These are phyloP conservation scores for Metschnikowia lunata DNA, from an alignment of 805 yeast genomes.

Conservation along the genomic window DNA sequence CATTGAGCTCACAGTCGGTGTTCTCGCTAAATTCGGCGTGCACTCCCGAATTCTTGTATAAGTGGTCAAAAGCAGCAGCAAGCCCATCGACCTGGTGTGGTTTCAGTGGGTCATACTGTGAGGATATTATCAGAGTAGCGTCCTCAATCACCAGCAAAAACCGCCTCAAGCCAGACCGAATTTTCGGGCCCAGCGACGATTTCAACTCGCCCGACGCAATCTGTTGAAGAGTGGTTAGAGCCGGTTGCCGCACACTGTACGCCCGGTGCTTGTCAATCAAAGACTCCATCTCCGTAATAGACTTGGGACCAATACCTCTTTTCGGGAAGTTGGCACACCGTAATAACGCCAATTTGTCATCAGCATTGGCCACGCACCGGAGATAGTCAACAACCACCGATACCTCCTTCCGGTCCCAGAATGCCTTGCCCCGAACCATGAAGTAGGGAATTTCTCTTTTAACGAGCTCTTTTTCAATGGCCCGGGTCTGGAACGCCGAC, in stretches of 20 bases:
- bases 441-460: conserved; percentile 56
- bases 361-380: conserved; percentile 53
- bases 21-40: conserved; percentile 24
- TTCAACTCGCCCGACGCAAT: conserved; percentile 5
- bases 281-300: conserved; percentile 28
- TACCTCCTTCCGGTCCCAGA: conserved; percentile 77
- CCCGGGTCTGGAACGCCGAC: conserved; percentile 55
- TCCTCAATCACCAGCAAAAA: conserved; percentile 26
- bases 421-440: conserved; percentile 68
- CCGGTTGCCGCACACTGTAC: conserved; percentile 1
- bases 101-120: conserved; percentile 1
- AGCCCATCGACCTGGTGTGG: background rate
- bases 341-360: conserved; percentile 57
- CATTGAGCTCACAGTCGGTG: conserved; percentile 29
- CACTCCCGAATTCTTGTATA: conserved; percentile 29
- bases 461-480: conserved; percentile 60
- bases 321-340: conserved; percentile 58
- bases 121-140: conserved; percentile 14
- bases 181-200: conserved; percentile 12
- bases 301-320: conserved; percentile 62
- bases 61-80: conserved; percentile 20
- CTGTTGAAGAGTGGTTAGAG: conserved; percentile 8
- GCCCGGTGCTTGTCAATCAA: conserved; percentile 20
- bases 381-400: conserved; percentile 58
- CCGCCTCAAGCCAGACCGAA: conserved; percentile 15